A percentile compares a stretch with the other conserved stretches of the same genome.
These are phyloP conservation scores for Bryoglossum gracile DNA, from an alignment of 495 filamentous ascomycete genomes.

Conservation along the genomic window DNA sequence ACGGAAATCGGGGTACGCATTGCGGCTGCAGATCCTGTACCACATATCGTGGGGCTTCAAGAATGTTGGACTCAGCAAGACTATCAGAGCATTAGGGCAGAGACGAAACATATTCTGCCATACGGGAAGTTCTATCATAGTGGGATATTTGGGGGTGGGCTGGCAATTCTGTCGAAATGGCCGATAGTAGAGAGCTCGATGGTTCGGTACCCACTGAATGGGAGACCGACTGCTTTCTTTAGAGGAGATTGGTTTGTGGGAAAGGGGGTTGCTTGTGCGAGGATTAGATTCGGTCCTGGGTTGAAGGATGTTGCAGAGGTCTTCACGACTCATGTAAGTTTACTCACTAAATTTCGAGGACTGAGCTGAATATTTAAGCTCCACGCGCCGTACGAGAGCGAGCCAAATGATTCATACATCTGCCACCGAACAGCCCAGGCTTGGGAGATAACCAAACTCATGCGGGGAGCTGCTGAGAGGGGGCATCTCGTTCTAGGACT, in stretches of 20 bases:
- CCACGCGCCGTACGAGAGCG: conserved; percentile 81
- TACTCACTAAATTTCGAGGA: not conserved
- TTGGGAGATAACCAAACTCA: conserved; percentile 93
- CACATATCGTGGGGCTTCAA: conserved; percentile 87
- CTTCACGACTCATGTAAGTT: conserved; percentile 76
- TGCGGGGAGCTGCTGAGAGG: conserved; percentile 75
- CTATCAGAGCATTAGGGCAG: conserved; percentile 70
- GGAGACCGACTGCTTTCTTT: conserved; percentile 86
- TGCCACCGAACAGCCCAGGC: conserved; percentile 89
- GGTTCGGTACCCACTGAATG: conserved; percentile 84
- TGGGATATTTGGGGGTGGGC: conserved; percentile 80
- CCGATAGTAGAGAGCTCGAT: conserved; percentile 91
- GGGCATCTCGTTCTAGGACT: conserved; percentile 79
- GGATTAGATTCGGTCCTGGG: conserved; percentile 63
- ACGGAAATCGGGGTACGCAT: conserved; percentile 74
- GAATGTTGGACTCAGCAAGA: conserved; percentile 94
- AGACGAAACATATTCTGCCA: conserved; percentile 72
- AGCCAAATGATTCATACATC: conserved; percentile 75
- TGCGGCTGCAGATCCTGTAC: conserved; percentile 54
- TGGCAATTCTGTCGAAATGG: conserved; percentile 92
- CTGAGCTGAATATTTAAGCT: conserved; percentile 38
- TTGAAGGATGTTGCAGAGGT: conserved; percentile 72
- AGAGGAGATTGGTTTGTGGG: conserved; percentile 93
- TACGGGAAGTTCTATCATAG: conserved; percentile 92
- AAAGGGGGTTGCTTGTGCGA: conserved; percentile 85